A percentile compares a stretch with the other conserved stretches of the same genome.
These are phyloP conservation scores for Mycena galericulata DNA, from an alignment of 768 basidiomycete species.

Conservation along the genomic window DNA sequence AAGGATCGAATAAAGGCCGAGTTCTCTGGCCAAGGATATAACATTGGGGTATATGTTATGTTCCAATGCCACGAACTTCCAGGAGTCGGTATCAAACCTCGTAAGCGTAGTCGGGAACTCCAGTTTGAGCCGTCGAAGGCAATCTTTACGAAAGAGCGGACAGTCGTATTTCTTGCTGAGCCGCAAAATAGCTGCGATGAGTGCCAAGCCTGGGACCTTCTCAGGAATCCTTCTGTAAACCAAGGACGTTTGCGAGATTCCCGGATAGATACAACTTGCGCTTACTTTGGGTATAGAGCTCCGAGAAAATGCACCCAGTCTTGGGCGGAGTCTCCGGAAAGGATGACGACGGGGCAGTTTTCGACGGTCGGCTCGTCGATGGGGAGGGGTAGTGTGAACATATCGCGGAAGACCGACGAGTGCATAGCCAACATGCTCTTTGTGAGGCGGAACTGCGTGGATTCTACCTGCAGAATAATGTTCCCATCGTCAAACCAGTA, in stretches of 20 bases:
- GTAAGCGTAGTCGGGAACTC: slow-evolving; percentile 12
- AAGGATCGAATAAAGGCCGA: slow-evolving; percentile 22
- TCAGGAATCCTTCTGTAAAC: background rate
- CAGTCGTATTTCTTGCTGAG: slow-evolving; percentile 24
- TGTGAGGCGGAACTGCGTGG: slow-evolving; percentile 50
- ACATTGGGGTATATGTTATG: background rate
- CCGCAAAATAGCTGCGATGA: slow-evolving; percentile 6
- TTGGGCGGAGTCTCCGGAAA: slow-evolving; percentile 46
- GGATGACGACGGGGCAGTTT: slow-evolving; percentile 47
- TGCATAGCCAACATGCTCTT: slow-evolving; percentile 49
- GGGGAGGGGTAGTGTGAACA: slow-evolving; percentile 53
- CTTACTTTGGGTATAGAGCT: slow-evolving; percentile 41
- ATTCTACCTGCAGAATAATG: slow-evolving; percentile 51
- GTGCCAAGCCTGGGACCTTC: background rate
- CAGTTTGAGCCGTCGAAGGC: background rate
- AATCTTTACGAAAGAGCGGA: slow-evolving; percentile 10
- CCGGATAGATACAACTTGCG: background rate
- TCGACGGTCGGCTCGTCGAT: slow-evolving; percentile 43
- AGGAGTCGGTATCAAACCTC: background rate
- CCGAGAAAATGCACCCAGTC: slow-evolving; percentile 51
- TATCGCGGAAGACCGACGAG: slow-evolving; percentile 53
- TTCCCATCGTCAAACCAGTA: slow-evolving; percentile 56
- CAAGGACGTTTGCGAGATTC: background rate
- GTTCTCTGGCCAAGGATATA: slow-evolving; percentile 13
- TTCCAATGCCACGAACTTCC: background rate